A percentile compares a stretch with the other conserved stretches of the same genome.
These are phyloP conservation scores for Pestalotiopsis sp. DNA, from an alignment of 2,329 filamentous ascomycete genomes.

Conservation along the genomic window DNA sequence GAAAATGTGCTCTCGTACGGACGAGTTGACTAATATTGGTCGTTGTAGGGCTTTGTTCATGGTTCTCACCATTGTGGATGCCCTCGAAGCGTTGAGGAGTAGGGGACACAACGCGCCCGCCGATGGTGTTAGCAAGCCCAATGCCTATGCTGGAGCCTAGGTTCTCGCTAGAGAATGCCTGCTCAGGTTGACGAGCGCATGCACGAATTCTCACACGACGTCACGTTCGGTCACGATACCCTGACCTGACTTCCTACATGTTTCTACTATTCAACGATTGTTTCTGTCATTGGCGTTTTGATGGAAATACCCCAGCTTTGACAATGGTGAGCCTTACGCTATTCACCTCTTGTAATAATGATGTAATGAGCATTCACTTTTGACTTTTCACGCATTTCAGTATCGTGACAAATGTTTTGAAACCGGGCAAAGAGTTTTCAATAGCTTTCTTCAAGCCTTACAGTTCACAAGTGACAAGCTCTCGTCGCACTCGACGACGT, in stretches of 20 bases:
- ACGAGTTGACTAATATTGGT: neutral
- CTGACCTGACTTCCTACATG: too few relatives aligned
- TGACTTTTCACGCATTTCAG: neutral
- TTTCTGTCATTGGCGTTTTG: neutral
- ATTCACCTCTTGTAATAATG: neutral
- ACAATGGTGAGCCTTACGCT: neutral
- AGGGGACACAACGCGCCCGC: constrained; percentile 36
- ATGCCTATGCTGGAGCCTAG: constrained; percentile 30
- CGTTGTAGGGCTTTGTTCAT: constrained; percentile 50
- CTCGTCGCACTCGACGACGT: too few relatives aligned
- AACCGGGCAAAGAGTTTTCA: too few relatives aligned
- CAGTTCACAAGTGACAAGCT: too few relatives aligned
- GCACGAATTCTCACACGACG: neutral
- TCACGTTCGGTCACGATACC: too few relatives aligned
- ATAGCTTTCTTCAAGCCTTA: too few relatives aligned
- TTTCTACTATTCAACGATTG: too few relatives aligned
- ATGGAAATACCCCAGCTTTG: constrained; percentile 3
- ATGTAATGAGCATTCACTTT: neutral
- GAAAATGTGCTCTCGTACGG: neutral
- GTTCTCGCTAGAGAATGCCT: neutral
- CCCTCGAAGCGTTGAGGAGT: constrained; percentile 44
- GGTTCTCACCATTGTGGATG: constrained; percentile 50
- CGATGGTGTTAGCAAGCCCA: constrained; percentile 20
- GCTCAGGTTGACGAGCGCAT: neutral
- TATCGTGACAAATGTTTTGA: too few relatives aligned